Evolutionary conservation across 805 yeast species (phyloP).

Genomic region (Komagataella populi): DNA sequence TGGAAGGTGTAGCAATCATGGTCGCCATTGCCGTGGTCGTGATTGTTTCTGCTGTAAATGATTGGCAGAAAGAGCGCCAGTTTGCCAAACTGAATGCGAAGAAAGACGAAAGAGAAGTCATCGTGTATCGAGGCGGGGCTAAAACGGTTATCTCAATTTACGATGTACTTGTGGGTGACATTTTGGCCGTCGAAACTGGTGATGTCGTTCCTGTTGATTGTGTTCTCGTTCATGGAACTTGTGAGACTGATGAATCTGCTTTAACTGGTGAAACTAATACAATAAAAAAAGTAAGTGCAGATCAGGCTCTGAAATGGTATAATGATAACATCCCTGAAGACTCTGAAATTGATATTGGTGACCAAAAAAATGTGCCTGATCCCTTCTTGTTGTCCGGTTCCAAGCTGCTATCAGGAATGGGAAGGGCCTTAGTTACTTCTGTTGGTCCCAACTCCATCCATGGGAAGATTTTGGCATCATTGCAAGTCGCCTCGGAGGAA

Average conservation of each 20-base stretch:
- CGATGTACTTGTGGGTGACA: constrained; percentile 78
- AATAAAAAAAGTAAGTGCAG: constrained; percentile 52
- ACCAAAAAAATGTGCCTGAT: constrained; percentile 37
- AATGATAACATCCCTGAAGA: constrained; percentile 12
- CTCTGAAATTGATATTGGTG: constrained; percentile 21
- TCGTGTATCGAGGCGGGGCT: constrained; percentile 62
- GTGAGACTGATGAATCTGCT: constrained; percentile 86
- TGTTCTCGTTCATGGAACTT: constrained; percentile 54
- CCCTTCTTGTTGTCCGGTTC: constrained; percentile 88
- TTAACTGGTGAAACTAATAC: constrained; percentile 91
- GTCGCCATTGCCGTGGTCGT: constrained; percentile 87
- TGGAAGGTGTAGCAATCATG: constrained; percentile 95
- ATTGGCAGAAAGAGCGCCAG: constrained; percentile 91
- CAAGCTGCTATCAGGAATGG: constrained; percentile 76
- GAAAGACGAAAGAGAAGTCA: constrained; percentile 71
- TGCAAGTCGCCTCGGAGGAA: constrained; percentile 61
- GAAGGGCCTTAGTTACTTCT: constrained; percentile 75
- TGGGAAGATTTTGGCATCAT: constrained; percentile 81
- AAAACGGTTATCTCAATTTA: constrained; percentile 58
- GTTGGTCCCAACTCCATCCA: constrained; percentile 84
- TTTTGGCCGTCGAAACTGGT: constrained; percentile 78
- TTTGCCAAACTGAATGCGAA: constrained; percentile 79
- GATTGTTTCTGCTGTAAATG: constrained; percentile 88
- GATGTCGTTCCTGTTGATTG: constrained; percentile 89
- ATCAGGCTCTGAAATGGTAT: constrained; percentile 20